Percentiles rank a stretch among this genome's conserved stretches.
Conservation (phyloP, 2,329 filamentous ascomycete genomes). For the Emmonsia crescens region DNA sequence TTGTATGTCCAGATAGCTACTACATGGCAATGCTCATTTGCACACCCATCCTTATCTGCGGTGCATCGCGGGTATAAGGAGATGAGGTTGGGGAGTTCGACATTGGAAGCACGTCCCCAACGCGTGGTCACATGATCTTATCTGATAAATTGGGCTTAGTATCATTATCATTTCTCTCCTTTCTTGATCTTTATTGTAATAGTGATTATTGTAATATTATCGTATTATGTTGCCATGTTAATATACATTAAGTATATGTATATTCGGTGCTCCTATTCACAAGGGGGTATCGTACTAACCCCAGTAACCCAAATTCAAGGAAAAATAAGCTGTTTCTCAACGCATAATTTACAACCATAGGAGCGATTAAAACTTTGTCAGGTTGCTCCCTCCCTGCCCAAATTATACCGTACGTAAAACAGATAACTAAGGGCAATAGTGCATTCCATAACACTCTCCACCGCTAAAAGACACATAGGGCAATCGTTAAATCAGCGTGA, state of each 20-base stretch:
- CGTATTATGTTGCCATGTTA: not conserved
- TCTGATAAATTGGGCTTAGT: too few species aligned
- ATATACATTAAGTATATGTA: not conserved
- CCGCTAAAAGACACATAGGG: not conserved
- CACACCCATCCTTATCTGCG: not conserved
- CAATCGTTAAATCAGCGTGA: not conserved
- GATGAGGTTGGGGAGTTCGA: not conserved
- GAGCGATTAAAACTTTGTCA: not conserved
- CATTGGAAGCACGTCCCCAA: not conserved
- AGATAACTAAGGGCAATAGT: not conserved
- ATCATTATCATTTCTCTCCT: not conserved
- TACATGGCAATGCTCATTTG: not conserved
- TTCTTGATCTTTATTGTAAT: not conserved
- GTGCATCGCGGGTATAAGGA: not conserved
- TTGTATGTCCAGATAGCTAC: not conserved
- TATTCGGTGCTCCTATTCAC: not conserved
- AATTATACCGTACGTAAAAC: not conserved
- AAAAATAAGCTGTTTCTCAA: not conserved
- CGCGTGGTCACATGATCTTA: not conserved
- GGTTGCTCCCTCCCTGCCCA: not conserved
- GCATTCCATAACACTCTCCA: not conserved
- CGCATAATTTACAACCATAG: not conserved
- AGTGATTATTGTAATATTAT: not conserved
- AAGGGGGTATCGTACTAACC: not conserved
- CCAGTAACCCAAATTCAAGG: too few species aligned